Conservation (phyloP, 2,329 filamentous ascomycete species). For the Colletotrichum cordylinicola region DNA sequence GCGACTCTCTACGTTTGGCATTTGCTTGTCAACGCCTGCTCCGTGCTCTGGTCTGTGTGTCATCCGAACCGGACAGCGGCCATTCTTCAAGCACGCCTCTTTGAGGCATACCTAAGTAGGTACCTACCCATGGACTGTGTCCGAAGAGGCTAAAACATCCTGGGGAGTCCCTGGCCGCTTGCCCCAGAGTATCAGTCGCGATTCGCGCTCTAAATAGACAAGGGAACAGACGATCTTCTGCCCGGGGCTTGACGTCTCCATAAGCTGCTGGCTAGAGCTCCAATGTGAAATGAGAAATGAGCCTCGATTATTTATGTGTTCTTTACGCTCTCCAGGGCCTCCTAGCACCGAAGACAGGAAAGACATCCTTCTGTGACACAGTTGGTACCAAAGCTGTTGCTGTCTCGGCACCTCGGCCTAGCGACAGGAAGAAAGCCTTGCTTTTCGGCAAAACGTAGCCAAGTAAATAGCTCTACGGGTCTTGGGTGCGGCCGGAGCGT, state of each 20-base stretch:
- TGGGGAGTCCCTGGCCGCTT: slow-evolving; percentile 13
- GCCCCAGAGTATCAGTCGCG: slow-evolving; percentile 19
- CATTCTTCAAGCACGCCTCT: slow-evolving; percentile 17
- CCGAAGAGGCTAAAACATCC: slow-evolving; percentile 18
- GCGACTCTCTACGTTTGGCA: background rate
- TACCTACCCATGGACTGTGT: background rate
- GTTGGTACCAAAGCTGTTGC: background rate
- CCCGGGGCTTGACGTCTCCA: background rate
- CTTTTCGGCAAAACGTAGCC: background rate
- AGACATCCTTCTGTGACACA: background rate
- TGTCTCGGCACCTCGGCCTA: background rate
- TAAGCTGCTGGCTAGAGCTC: background rate
- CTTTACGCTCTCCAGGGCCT: background rate
- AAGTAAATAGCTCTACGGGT: background rate
- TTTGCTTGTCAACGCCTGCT: background rate
- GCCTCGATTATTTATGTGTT: background rate
- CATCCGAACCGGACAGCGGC: slow-evolving; percentile 14
- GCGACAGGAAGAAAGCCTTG: background rate
- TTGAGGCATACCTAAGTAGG: background rate
- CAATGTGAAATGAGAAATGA: background rate
- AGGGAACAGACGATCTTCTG: slow-evolving; percentile 12
- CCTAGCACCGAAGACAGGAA: background rate
- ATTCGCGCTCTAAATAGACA: slow-evolving; percentile 17
- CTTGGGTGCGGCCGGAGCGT: background rate
- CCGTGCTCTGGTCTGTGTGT: slow-evolving; percentile 7